Conservation (phyloP, 2,329 filamentous ascomycete species). For the Diaporthe ampelina region DNA sequence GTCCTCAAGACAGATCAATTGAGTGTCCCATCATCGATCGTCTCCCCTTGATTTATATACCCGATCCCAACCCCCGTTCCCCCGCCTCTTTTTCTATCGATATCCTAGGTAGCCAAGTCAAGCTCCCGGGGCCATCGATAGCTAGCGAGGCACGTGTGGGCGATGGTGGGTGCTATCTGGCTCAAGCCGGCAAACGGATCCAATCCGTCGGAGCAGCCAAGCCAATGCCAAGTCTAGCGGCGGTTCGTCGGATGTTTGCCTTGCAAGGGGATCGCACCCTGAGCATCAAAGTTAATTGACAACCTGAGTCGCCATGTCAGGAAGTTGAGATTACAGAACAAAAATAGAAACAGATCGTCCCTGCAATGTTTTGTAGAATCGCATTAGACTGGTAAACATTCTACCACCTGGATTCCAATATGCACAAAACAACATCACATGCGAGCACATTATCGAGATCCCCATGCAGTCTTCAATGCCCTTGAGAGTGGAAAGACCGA, state of each 20-base stretch:
- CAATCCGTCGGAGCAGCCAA: slow-evolving; percentile 25
- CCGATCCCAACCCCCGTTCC: background rate
- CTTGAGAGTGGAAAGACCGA: background rate
- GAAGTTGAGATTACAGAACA: background rate
- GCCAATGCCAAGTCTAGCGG: slow-evolving; percentile 22
- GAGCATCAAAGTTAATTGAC: background rate
- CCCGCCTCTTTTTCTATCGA: background rate
- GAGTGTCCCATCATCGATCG: background rate
- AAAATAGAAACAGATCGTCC: slow-evolving; percentile 13
- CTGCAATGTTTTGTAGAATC: background rate
- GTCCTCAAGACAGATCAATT: background rate
- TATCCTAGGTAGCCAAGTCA: background rate
- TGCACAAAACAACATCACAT: background rate
- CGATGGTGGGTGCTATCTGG: slow-evolving; percentile 17
- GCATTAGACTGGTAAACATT: background rate
- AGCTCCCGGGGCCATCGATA: slow-evolving; percentile 10
- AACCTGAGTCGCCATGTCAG: slow-evolving; percentile 1
- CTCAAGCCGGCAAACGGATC: background rate
- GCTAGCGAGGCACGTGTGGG: slow-evolving; percentile 31
- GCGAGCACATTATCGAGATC: background rate
- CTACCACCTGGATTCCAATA: background rate
- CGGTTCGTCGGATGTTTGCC: slow-evolving; percentile 25
- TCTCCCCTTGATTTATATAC: background rate
- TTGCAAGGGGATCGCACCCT: background rate
- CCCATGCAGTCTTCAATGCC: background rate